Evolutionary conservation across 805 yeast species (phyloP), one percentile per base, ranked within the genome.

Genomic region (Kluyveromyces aestuarii): DNA sequence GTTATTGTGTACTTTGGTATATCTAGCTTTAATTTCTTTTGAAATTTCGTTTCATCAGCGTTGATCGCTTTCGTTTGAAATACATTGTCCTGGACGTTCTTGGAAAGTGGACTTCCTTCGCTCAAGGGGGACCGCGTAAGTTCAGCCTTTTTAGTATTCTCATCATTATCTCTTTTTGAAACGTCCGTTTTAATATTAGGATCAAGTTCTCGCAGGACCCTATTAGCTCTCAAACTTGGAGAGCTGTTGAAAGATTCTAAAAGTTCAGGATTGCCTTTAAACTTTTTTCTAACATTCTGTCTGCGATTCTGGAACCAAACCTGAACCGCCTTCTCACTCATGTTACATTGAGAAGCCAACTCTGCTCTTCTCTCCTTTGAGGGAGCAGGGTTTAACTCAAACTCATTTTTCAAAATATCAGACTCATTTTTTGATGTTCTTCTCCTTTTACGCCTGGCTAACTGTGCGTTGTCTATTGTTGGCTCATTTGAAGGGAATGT

Each of bases 291-390:
- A 53, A 84, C 68, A 37, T 90, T 76, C 68, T 91, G 97, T 66
- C 99, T 79, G 66, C 82, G 86, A 68, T 93, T 93, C 70, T 93
- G 99, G 70, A 93, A 93, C 99, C 99, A 93, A 53, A 91, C 88
- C 70, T 93, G 99, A 36, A 93, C 96, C 1, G 97, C 96, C 66
- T 90, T 88, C 66, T 90, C 97, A n/a, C 91, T 80, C 98, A 93
- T 93, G 56, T 81, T 82, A 39, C 93, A 95, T 54, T 73, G 78
- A 30, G 71, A 66, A 5, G 98, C 96, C 55, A 93, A 86, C 54
- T 82, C 85, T 41, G 79, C 73, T 56, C 98, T 79, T 61, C 84
- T 75, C 41, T 75, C 69, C 63, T 82, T 84, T 62, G 84, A 83
- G 42, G 99, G 99, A 45, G 95, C 87, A 41, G 81, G 72, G 51